These are phyloP conservation scores for Pugionium dolabratum DNA, from an alignment of 345 rosid species.

Conservation along the genomic window DNA sequence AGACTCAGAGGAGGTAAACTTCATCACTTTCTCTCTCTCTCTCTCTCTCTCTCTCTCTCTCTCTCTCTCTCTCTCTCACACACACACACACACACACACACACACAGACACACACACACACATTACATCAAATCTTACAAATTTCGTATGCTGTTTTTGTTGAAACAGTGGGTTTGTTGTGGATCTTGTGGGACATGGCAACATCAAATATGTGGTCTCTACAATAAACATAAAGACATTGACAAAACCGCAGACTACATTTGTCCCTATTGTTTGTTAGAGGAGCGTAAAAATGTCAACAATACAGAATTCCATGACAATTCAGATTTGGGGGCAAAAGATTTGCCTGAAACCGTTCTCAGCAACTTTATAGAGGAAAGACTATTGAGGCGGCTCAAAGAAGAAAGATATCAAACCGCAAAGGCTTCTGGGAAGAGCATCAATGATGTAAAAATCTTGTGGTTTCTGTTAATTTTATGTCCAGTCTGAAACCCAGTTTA, in stretches of 20 bases:
- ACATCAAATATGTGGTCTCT: constrained; percentile 68
- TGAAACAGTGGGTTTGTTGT: constrained; percentile 62
- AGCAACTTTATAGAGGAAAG: constrained; percentile 57
- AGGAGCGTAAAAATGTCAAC: constrained; percentile 43
- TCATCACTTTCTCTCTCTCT: constrained; percentile 1
- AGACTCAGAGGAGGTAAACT: constrained; percentile 47
- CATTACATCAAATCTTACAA: constrained; percentile 2
- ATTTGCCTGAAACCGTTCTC: constrained; percentile 55
- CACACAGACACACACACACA: too few relatives aligned
- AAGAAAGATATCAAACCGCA: constrained; percentile 57
- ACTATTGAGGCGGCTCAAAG: constrained; percentile 45
- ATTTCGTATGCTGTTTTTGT: not conserved
- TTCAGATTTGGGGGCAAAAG: constrained; percentile 48
- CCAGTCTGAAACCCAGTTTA: not conserved
- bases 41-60: not conserved
- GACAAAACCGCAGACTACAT: constrained; percentile 46
- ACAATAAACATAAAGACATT: constrained; percentile 45
- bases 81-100: too few relatives aligned
- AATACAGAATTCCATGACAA: constrained; percentile 20
- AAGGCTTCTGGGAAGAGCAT: constrained; percentile 42
- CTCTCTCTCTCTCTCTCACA: not conserved
- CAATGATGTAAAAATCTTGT: constrained; percentile 45
- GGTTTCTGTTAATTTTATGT: not conserved
- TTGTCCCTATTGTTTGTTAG: constrained; percentile 56
- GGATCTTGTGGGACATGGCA: constrained; percentile 58